phyloP scores from a whole-genome alignment of 140 eudicot species.

The Ambrosia hybrid region DNA sequence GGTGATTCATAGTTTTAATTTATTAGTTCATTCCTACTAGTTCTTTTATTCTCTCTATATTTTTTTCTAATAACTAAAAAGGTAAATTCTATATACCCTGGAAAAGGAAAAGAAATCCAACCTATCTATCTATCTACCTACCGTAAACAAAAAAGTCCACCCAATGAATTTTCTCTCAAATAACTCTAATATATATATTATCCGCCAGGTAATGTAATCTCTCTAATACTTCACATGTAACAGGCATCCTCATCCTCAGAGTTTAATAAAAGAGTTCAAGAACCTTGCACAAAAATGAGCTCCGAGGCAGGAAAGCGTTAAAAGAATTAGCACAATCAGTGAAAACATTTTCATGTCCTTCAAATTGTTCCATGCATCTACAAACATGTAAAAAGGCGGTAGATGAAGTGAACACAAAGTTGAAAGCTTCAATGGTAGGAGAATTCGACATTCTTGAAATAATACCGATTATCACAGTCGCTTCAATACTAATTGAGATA shows the following conservation, averaged over 20 bases:
- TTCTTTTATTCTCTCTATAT: too few relatives aligned
- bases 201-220: too few relatives aligned
- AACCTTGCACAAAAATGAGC: conserved; percentile 59
- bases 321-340: conserved; percentile 57
- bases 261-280: conserved; percentile 44
- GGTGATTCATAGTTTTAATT: not conserved
- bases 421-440: conserved; percentile 40
- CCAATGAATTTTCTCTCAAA: too few relatives aligned
- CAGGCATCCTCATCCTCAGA: conserved; percentile 50
- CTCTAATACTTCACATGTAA: not conserved
- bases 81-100: too few relatives aligned
- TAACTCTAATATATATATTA: too few relatives aligned
- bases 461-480: conserved; percentile 51
- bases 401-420: conserved; percentile 43
- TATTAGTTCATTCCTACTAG: not conserved
- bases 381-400: conserved; percentile 42
- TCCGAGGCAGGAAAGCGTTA: conserved; percentile 53
- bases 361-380: conserved; percentile 33
- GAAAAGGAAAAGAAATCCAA: too few relatives aligned
- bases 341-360: conserved; percentile 42
- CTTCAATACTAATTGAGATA: conserved; percentile 57
- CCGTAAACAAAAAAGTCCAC: too few relatives aligned
- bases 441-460: conserved; percentile 46
- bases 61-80: too few relatives aligned
- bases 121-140: too few relatives aligned